Conservation (phyloP, 306 rosid species). For the Medicago arabica region DNA sequence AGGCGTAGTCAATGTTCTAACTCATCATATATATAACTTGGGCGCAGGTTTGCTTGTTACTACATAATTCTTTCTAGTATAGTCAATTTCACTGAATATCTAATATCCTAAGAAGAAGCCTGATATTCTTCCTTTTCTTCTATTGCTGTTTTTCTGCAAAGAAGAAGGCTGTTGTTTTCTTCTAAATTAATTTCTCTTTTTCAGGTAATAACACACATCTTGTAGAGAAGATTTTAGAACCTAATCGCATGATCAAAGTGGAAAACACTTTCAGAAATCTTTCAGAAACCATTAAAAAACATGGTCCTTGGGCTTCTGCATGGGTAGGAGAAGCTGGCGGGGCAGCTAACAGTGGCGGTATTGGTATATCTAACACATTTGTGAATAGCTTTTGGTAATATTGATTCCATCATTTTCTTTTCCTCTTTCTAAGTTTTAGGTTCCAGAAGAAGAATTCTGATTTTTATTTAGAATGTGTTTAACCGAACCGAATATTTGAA, state of each 20-base stretch:
- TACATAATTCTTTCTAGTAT: conserved; percentile 9
- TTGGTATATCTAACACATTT: conserved; percentile 75
- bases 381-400: conserved; percentile 91
- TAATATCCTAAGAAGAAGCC: no score
- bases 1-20: conserved; percentile 67
- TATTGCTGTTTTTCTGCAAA: no score
- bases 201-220: conserved; percentile 75
- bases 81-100: not conserved
- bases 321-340: conserved; percentile 99
- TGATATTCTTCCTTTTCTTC: not conserved
- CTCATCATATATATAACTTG: conserved; percentile 87
- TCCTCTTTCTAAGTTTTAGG: conserved; percentile 9
- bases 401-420: conserved; percentile 27
- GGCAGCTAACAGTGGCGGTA: conserved; percentile 89
- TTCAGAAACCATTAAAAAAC: conserved; percentile 57
- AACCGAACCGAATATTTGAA: conserved; percentile 17
- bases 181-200: conserved; percentile 31
- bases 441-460: not conserved
- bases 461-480: conserved; percentile 24
- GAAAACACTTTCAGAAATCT: conserved; percentile 59
- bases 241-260: conserved; percentile 59
- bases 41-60: conserved; percentile 76
- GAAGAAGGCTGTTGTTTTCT: no score
- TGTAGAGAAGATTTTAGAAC: conserved; percentile 69
- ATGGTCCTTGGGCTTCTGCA: conserved; percentile 86